Evolutionary conservation across 495 filamentous ascomycete species (phyloP), one percentile per base, ranked within the genome.

Genomic region (Xylaria intraflava): DNA sequence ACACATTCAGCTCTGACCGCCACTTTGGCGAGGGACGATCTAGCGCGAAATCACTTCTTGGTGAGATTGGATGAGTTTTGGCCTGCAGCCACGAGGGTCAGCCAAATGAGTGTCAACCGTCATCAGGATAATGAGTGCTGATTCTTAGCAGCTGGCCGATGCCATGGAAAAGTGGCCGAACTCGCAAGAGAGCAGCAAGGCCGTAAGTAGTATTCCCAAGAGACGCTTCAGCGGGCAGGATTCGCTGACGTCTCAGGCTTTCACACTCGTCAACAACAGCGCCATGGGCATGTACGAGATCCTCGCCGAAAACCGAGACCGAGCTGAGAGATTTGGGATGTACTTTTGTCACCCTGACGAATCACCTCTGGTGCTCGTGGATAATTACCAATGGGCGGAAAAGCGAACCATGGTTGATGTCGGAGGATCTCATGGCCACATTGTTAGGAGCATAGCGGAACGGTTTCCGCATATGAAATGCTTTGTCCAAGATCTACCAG

Each of bases 401-500:
- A 51, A 57, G 23, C 11, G 10, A 2, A 55, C 20, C 17, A 53
- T 61, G 46, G 53, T 62, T 16, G 60, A 62, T 29, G 56, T 62
- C 6, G 60, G 60, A 6, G 60, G 60, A 0, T 59, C 56, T 5
- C 31, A 49, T 12, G 60, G 60, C 16, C 43, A 35, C 14, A 50
- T 62, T 29, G 57, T 56, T 2, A 57, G 54, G 16, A 19, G 46
- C 2, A 56, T 62, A 7, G 56, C 57, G 14, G 14, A 57, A 40
- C 12, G 42, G 6, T 62, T 59, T 10, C 47, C 60, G n/a, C 52
- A 62, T 24, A 55, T 62, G 3, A 56, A 54, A 22, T 62, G 60
- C 42, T 12, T 65, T 12, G 65, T 72, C 0, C 69, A 72, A 23
- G 69, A 72, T 46, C 49, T 68, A 4, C 55, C 55, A 23, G 55